Percentiles rank a stretch among this genome's conserved stretches.
Evolutionary conservation across 2,329 filamentous ascomycete genomes (phyloP).

Genomic region (Aspergillus brunneoviolaceus): DNA sequence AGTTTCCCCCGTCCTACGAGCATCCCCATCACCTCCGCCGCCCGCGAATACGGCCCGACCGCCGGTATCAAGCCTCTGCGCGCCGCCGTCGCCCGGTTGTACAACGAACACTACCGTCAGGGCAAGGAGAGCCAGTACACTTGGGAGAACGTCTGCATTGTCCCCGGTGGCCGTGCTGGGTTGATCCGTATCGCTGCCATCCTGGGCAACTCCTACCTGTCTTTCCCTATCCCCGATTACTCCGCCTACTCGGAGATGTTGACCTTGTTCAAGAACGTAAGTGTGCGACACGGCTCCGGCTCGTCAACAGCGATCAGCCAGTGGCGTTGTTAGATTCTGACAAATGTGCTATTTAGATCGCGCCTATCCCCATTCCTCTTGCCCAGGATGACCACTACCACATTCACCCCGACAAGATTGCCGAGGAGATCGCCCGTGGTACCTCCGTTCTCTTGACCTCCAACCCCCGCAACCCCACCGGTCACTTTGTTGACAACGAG

Average conservation of each 20-base stretch:
- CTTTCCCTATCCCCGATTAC: slow-evolving; percentile 94
- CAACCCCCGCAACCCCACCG: slow-evolving; percentile 93
- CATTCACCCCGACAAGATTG: slow-evolving; percentile 90
- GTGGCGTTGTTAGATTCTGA: neutral
- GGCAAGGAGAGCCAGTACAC: slow-evolving; percentile 88
- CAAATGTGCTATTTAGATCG: slow-evolving; percentile 58
- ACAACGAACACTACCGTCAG: slow-evolving; percentile 88
- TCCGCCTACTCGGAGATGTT: slow-evolving; percentile 98
- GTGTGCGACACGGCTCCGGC: slow-evolving; percentile 11
- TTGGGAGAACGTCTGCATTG: slow-evolving; percentile 97
- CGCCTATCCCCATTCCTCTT: slow-evolving; percentile 81
- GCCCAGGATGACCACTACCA: slow-evolving; percentile 85
- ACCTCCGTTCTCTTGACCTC: slow-evolving; percentile 89
- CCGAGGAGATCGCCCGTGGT: slow-evolving; percentile 82
- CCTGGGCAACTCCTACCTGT: slow-evolving; percentile 85
- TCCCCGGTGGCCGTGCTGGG: slow-evolving; percentile 87
- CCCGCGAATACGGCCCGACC: slow-evolving; percentile 88
- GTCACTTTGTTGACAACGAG: slow-evolving; percentile 78
- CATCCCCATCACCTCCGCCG: slow-evolving; percentile 74
- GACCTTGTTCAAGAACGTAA: slow-evolving; percentile 79
- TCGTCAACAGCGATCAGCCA: neutral
- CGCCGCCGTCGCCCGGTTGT: slow-evolving; percentile 84
- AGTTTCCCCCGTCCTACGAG: slow-evolving; percentile 79
- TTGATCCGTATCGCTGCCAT: slow-evolving; percentile 94
- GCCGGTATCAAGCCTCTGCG: slow-evolving; percentile 89